Base-by-base conservation (phyloP, 2,329 filamentous ascomycete species). In the Xylariaceae sp. region DNA sequence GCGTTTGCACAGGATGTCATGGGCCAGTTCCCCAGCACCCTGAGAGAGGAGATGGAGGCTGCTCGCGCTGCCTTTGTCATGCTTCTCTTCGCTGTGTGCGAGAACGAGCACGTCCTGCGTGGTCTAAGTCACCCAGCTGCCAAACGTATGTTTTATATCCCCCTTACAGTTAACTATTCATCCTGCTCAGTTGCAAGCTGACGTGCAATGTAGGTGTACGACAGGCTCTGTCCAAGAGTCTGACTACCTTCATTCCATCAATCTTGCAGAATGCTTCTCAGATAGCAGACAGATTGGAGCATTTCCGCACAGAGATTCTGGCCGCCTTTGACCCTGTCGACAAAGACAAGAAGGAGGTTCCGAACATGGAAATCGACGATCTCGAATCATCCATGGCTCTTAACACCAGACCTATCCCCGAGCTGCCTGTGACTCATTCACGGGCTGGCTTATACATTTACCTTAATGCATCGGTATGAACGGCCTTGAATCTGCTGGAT, bases 391-490 rank as follows among this genome's bases (percentile, higher is more conserved):
- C 78, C 3, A 77, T 86, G 57, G 82, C 78, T 0, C 71, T 85
- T 45, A 81, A 84, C n/a, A 81, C 73, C 63, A 77, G 82, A 47
- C 78, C 79, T 11, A 72, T 85, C 9, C 71, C 80, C 30, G 89
- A 95, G 53, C 75, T 92, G 8, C 88, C 88, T 2, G 78, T 85
- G 35, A 78, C 87, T 52, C 91, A 90, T 65, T 90, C 91, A 2
- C 83, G 91, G 72, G 89, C 90, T 55, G 92, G 89, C 4, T 78
- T 96, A 57, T 96, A 94, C 70, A 80, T 96, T 5, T 94, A 93
- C 71, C 77, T 97, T 7, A 94, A 92, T 71, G 86, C 91, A 57
- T 82, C 89, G 71, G 89, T 94, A 77, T 65, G 84, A 71, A n/a
- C 42, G 23, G 9, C 11, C 10, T 18, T 45, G n/a, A 23, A 5